phyloP scores from a whole-genome alignment of 2,329 filamentous ascomycete genomes.

The Ceratocystis destructans region DNA sequence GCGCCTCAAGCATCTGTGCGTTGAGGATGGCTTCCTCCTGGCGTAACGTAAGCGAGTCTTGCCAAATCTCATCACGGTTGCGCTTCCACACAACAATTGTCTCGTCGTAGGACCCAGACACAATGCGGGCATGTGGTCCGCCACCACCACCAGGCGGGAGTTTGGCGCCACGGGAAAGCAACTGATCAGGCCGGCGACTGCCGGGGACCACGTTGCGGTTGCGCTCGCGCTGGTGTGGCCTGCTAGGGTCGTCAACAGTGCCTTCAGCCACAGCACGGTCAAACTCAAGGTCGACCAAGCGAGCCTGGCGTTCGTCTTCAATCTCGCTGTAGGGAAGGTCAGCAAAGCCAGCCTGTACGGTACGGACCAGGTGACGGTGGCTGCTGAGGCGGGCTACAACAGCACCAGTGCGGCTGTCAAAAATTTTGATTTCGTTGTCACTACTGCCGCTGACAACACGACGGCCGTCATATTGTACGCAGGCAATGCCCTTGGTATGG shows the following conservation, averaged over 20 bases:
- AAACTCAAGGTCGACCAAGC: constrained; percentile 58
- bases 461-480: constrained; percentile 88
- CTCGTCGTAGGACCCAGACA: constrained; percentile 93
- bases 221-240: constrained; percentile 24
- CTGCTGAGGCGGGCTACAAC: constrained; percentile 79
- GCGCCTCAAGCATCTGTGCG: constrained; percentile 26
- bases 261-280: constrained; percentile 45
- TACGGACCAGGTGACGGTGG: constrained; percentile 75
- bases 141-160: constrained; percentile 84
- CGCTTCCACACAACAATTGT: constrained; percentile 91
- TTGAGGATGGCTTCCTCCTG: constrained; percentile 56
- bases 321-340: constrained; percentile 69
- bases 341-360: constrained; percentile 87
- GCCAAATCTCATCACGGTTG: constrained; percentile 74
- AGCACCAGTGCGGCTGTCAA: constrained; percentile 70
- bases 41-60: constrained; percentile 56
- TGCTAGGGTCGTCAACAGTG: constrained; percentile 28
- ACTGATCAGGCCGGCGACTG: constrained; percentile 59
- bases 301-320: constrained; percentile 60
- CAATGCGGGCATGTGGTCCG: constrained; percentile 80
- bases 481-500: constrained; percentile 90
- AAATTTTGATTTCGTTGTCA: constrained; percentile 91
- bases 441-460: constrained; percentile 93
- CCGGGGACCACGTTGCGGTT: constrained; percentile 49
- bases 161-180: constrained; percentile 69